Evolutionary conservation across 2,329 filamentous ascomycete genomes (phyloP), one percentile per base, ranked within the genome.

Genomic region (Reticulascus tulasneorum): DNA sequence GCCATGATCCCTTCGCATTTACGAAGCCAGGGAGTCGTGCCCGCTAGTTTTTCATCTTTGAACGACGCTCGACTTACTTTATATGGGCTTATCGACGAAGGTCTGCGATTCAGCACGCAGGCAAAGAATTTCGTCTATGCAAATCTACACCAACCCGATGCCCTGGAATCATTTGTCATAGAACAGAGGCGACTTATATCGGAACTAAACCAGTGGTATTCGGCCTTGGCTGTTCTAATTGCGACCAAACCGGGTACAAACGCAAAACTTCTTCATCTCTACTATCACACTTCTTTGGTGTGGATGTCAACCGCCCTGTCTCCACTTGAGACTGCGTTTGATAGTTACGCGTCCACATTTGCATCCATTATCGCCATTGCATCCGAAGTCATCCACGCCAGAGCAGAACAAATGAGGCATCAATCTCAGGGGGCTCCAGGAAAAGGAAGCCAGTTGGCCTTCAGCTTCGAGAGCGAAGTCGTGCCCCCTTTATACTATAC

Each of bases 391-490:
- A 25, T 38, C 23, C 24, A 37, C 38, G 16, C 27, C 29, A n/a
- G n/a, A n/a, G n/a, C n/a, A n/a, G n/a, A n/a, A n/a, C n/a, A n/a
- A n/a, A n/a, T n/a, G n/a, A n/a, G n/a, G n/a, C n/a, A n/a, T n/a
- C n/a, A n/a, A n/a, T 27, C 23, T 9, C 31, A 30, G n/a, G 39
- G 34, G 19, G 26, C 20, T 4, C 23, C 29, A 7, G 38, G 26
- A 6, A 35, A 45, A 15, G 37, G 47, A 12, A 33, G 41, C 13
- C 33, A 45, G 44, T 29, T 21, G 15, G 47, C 46, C 4, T 70
- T 70, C 23, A 58, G 54, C 6, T 69, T 69, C 29, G 64, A 69
- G 24, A 66, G 62, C 10, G 62, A 66, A 15, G 35, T 68, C 1
- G 53, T 69, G 18, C 59, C 63, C 1, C 60, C 64, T 1, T 45